These are phyloP conservation scores for Haemoproteus tartakovskyi DNA, from an alignment of 169 alveolate genomes.

Conservation along the genomic window DNA sequence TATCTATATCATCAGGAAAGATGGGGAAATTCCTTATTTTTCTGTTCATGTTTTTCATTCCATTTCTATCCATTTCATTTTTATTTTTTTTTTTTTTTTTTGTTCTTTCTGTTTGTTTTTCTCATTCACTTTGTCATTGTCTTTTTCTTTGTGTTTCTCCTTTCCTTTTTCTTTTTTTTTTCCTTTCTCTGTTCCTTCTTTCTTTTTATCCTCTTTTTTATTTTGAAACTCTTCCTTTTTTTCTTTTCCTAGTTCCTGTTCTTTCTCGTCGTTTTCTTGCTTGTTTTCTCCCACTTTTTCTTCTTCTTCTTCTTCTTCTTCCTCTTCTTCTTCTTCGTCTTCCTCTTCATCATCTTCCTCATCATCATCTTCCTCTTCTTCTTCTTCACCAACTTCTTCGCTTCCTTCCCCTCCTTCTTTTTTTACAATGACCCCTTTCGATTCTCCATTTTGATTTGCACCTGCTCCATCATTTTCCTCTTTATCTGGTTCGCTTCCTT, in stretches of 20 bases:
- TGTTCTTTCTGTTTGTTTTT: not conserved
- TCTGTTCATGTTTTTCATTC: too few relatives aligned
- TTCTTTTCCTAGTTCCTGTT: too few relatives aligned
- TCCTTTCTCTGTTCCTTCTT: too few relatives aligned
- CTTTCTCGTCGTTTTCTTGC: too few relatives aligned
- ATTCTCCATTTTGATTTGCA: slow-evolving; percentile 5
- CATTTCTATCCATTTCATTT: not conserved
- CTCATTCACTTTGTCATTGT: not conserved
- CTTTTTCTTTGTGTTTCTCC: not conserved
- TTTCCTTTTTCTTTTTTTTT: not conserved
- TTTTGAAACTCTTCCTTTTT: too few relatives aligned
- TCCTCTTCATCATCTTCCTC: too few relatives aligned
- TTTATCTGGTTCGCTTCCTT: too few relatives aligned
- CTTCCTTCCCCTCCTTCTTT: not conserved
- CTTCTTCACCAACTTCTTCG: not conserved
- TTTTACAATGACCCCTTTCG: not conserved
- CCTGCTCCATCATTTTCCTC: not conserved
- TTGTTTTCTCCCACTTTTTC: too few relatives aligned
- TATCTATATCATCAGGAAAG: slow-evolving; percentile 59
- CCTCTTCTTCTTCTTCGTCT: too few relatives aligned
- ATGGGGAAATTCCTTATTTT: slow-evolving; percentile 2
- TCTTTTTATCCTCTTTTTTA: too few relatives aligned
- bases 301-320: too few relatives aligned
- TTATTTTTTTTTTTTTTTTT: not conserved
- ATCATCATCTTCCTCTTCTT: not conserved